A percentile compares a stretch with the other conserved stretches of the same genome.
Conservation (phyloP, 768 basidiomycete species). For the Clavulina sp. region DNA sequence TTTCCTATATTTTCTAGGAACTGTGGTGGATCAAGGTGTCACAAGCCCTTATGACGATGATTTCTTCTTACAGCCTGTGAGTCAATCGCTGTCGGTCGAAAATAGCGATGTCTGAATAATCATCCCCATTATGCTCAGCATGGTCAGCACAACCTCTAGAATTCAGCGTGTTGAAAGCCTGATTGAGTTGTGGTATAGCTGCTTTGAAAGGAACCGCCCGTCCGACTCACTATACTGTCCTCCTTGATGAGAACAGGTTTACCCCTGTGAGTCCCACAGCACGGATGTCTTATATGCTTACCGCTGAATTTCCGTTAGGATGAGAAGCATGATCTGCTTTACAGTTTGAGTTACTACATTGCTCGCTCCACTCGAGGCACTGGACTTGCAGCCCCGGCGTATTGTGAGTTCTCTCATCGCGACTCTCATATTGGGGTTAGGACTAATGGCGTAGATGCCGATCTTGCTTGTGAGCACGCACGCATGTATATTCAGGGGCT, state of each 20-base stretch:
- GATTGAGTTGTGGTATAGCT: too few relatives aligned
- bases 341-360: constrained; percentile 54
- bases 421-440: background rate
- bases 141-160: too few relatives aligned
- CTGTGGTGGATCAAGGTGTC: constrained; percentile 63
- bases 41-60: constrained; percentile 40
- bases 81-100: too few relatives aligned
- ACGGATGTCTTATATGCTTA: background rate
- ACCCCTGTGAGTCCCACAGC: background rate
- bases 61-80: constrained; percentile 23
- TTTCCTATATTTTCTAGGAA: too few relatives aligned
- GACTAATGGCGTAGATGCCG: constrained; percentile 20
- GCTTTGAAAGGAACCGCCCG: too few relatives aligned
- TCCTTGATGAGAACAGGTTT: constrained; percentile 1
- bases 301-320: background rate
- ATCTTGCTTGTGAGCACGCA: constrained; percentile 67
- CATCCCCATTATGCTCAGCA: too few relatives aligned
- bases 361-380: constrained; percentile 74
- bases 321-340: constrained; percentile 40
- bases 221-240: background rate
- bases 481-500: constrained; percentile 61
- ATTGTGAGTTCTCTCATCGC: constrained; percentile 15
- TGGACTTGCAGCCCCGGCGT: constrained; percentile 50
- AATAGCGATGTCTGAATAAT: background rate
- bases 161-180: too few relatives aligned